A percentile compares a stretch with the other conserved stretches of the same genome.
These are phyloP conservation scores for Malassezia brasiliensis DNA, from an alignment of 1,284 basidiomycete species.

Conservation along the genomic window DNA sequence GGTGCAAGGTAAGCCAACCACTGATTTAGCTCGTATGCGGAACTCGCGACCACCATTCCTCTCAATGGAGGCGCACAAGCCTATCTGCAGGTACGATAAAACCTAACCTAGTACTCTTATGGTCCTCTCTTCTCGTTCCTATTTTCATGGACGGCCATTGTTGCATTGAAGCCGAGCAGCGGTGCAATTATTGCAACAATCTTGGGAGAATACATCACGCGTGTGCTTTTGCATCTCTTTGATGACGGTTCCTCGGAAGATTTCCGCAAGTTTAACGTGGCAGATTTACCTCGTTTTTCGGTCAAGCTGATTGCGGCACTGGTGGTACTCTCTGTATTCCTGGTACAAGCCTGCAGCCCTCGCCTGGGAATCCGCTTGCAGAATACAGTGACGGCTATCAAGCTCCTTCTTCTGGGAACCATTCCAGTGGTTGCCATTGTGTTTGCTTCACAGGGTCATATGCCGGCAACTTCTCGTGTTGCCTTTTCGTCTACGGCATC, in stretches of 20 bases:
- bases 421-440: slow-evolving; percentile 59
- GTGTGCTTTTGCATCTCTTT: slow-evolving; percentile 51
- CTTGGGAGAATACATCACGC: slow-evolving; percentile 68
- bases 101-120: slow-evolving; percentile 54
- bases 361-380: slow-evolving; percentile 71
- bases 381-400: slow-evolving; percentile 74
- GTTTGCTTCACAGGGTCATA: slow-evolving; percentile 58
- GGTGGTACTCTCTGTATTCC: slow-evolving; percentile 63
- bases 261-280: slow-evolving; percentile 60
- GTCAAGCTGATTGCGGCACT: slow-evolving; percentile 74
- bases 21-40: slow-evolving; percentile 64
- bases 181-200: slow-evolving; percentile 54
- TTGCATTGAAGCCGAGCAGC: slow-evolving; percentile 54
- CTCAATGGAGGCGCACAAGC: slow-evolving; percentile 55
- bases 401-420: slow-evolving; percentile 52
- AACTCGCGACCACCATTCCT: slow-evolving; percentile 52
- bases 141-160: slow-evolving; percentile 49
- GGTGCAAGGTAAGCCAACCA: slow-evolving; percentile 54
- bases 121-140: slow-evolving; percentile 59
- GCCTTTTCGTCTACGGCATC: slow-evolving; percentile 26
- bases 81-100: slow-evolving; percentile 55
- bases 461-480: slow-evolving; percentile 21
- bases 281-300: slow-evolving; percentile 79
- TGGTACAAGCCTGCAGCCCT: slow-evolving; percentile 67
- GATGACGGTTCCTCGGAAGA: slow-evolving; percentile 51